A percentile compares a stretch with the other conserved stretches of the same genome.
phyloP scores from a whole-genome alignment of 805 yeast genomes.

The Schwanniomyces yamadae region DNA sequence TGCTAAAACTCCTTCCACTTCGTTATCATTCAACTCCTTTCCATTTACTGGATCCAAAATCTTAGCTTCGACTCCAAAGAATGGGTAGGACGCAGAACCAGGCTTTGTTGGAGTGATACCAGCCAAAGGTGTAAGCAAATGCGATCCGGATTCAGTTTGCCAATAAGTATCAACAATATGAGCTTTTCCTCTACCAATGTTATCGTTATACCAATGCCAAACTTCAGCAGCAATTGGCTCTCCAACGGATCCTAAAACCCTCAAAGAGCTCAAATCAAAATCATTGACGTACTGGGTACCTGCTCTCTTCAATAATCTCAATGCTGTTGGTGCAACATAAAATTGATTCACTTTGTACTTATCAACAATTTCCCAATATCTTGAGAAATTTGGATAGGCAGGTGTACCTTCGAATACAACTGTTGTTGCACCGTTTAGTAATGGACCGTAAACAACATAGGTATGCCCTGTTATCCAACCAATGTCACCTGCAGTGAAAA shows the following conservation, averaged over 20 bases:
- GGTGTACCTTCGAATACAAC: constrained; percentile 97
- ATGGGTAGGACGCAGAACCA: constrained; percentile 95
- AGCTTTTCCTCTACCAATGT: constrained; percentile 85
- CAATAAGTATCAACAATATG: constrained; percentile 96
- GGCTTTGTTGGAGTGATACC: constrained; percentile 96
- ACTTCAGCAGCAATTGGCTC: constrained; percentile 98
- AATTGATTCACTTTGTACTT: constrained; percentile 90
- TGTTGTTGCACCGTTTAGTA: constrained; percentile 81
- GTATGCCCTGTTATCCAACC: constrained; percentile 99
- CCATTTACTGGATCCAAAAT: constrained; percentile 94
- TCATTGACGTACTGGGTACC: constrained; percentile 82
- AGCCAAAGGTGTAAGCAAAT: constrained; percentile 89
- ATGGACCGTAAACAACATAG: constrained; percentile 92
- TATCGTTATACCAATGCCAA: constrained; percentile 97
- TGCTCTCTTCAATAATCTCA: constrained; percentile 84
- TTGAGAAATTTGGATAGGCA: constrained; percentile 90
- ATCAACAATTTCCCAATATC: constrained; percentile 97
- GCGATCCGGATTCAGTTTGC: constrained; percentile 99
- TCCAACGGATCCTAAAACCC: constrained; percentile 96
- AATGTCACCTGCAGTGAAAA: constrained; percentile 97
- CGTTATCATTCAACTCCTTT: constrained; percentile 76
- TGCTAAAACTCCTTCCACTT: constrained; percentile 95
- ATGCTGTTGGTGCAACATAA: constrained; percentile 98
- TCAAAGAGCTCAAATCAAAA: constrained; percentile 79
- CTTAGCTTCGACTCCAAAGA: constrained; percentile 89